Evolutionary conservation across 1,139 yeast species (phyloP), one percentile per base, ranked within the genome.

Genomic region (Magnusiomyces tetraspermus): DNA sequence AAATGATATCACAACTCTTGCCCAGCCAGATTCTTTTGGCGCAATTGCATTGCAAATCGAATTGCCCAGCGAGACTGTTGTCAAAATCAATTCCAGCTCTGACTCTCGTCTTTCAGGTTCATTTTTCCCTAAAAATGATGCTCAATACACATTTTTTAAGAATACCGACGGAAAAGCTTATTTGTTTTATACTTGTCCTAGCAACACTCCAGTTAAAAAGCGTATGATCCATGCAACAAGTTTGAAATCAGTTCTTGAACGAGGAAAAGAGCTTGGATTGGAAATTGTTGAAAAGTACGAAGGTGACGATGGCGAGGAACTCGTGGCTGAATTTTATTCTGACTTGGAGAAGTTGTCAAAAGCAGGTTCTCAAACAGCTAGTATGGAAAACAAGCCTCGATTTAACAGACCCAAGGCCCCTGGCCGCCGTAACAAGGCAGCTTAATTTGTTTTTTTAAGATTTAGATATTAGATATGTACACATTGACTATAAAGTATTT

Each of bases 201-300:
- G 94, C 0, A 89, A 92, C 1, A 85, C 96, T 28, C 83, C 83
- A 66, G 94, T 92, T 48, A 85, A 84, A 67, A 95, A 89, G 53
- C 78, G 97, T 60, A 92, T 92, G 97, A 68, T 90, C 48, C 89
- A 88, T 64, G 97, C 97, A 1, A 78, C 96, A 2, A 83, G 83
- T 57, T 84, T 89, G 62, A 79, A 77, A 55, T 85, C 88, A n/a
- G 36, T 46, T 17, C 2, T 77, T 87, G 54, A 68, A 83, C 38
- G 74, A 49, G 75, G 76, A 54, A 73, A 87, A 60, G 66, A 69
- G 53, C 46, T 43, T 59, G 62, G 19, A 67, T 52, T n/a, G 24
- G 36, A 70, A 41, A 40, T 57, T 3, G 47, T 31, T 28, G 30
- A 44, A 45, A 55, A 52, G 19, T 41, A 53, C 2, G 59, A 57